phyloP scores from a whole-genome alignment of 331 rosid species.

The Rhamnella rubrinervis region DNA sequence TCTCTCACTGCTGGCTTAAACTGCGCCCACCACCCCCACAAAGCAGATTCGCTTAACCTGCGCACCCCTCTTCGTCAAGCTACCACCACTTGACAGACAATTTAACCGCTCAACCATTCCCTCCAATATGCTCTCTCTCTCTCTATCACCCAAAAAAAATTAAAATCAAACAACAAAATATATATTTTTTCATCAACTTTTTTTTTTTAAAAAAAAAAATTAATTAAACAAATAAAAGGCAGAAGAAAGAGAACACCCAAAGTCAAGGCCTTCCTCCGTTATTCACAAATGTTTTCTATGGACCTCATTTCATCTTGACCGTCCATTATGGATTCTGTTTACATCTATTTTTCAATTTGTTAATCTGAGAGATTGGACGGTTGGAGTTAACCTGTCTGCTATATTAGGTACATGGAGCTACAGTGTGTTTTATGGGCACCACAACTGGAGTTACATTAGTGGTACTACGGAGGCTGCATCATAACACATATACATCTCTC shows the following conservation, averaged over 20 bases:
- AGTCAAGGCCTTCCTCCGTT: background rate
- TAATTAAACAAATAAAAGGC: no score
- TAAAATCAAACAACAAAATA: background rate
- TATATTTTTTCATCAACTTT: no score
- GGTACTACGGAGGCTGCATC: no score
- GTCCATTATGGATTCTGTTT: background rate
- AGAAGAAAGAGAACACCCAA: no score
- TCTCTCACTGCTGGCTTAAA: constrained; percentile 26
- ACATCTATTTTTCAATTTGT: background rate
- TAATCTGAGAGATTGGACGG: background rate
- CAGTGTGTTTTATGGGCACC: no score
- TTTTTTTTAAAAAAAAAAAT: no score
- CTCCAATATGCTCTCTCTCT: constrained; percentile 47
- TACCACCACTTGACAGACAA: constrained; percentile 36
- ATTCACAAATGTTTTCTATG: constrained; percentile 1
- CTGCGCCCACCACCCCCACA: constrained; percentile 29
- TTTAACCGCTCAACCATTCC: constrained; percentile 67
- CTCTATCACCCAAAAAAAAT: constrained; percentile 10
- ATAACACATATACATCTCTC: no score
- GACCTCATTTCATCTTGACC: constrained; percentile 14
- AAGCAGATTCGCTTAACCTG: constrained; percentile 58
- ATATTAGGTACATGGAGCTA: no score
- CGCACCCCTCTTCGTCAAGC: constrained; percentile 63
- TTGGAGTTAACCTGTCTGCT: background rate
- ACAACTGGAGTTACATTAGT: no score